Conservation (phyloP, 305 asterid genomes). For the Fraxinus baroniana region DNA sequence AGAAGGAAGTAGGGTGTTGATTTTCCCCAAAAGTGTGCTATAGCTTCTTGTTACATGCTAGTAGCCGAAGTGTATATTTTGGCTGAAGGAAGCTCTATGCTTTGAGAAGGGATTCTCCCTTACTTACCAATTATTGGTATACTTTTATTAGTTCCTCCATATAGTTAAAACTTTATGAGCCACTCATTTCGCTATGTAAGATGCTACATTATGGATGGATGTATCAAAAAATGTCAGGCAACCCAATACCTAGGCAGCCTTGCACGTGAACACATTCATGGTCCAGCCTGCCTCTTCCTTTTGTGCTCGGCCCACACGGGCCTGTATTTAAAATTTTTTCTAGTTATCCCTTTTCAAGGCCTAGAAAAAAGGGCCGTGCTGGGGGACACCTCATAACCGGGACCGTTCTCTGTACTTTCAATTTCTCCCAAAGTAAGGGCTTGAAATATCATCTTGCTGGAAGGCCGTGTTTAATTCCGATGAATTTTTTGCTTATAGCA, state of each 20-base stretch:
- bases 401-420: neutral
- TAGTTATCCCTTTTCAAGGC: neutral
- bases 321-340: neutral
- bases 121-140: neutral
- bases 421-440: neutral
- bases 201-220: neutral
- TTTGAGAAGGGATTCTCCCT: neutral
- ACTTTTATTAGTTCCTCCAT: neutral
- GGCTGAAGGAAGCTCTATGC: neutral
- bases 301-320: neutral
- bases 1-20: neutral
- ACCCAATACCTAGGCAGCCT: neutral
- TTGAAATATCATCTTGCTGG: neutral
- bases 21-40: neutral
- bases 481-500: neutral
- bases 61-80: neutral
- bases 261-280: neutral
- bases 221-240: neutral
- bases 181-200: neutral
- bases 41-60: neutral
- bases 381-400: neutral
- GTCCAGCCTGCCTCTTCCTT: neutral
- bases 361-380: neutral
- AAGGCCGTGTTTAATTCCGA: neutral
- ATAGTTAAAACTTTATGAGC: neutral